These are phyloP conservation scores for Sporothrix curviconia DNA, from an alignment of 2,329 filamentous ascomycete genomes.

Conservation along the genomic window DNA sequence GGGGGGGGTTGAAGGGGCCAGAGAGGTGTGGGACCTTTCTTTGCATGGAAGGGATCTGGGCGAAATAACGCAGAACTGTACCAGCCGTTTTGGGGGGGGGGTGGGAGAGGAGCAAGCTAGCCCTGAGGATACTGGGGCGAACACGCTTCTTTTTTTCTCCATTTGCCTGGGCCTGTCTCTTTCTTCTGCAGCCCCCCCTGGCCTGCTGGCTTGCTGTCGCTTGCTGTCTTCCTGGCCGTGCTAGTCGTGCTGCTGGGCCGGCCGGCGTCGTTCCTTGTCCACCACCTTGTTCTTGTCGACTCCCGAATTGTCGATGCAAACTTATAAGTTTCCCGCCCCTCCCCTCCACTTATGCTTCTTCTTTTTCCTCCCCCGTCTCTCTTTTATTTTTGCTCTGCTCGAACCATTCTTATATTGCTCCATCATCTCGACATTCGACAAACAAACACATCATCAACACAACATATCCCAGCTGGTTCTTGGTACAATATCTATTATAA, in stretches of 20 bases:
- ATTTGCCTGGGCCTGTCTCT: background rate
- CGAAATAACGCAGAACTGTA: conserved; percentile 11
- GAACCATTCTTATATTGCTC: conserved; percentile 1
- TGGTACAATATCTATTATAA: conserved; percentile 22
- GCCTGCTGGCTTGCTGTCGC: background rate
- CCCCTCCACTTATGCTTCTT: conserved; percentile 21
- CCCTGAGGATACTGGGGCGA: too few relatives aligned
- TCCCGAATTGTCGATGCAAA: conserved; percentile 36
- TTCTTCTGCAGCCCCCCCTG: background rate
- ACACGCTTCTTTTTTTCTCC: too few relatives aligned
- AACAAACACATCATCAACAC: conserved; percentile 20
- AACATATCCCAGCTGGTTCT: conserved; percentile 31
- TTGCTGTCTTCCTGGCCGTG: background rate
- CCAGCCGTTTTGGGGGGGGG: too few relatives aligned
- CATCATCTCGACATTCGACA: conserved; percentile 3
- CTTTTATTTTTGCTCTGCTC: background rate
- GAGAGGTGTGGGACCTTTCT: conserved; percentile 5
- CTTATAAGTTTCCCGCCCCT: conserved; percentile 36
- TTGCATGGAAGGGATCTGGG: conserved; percentile 13
- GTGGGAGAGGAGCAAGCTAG: too few relatives aligned
- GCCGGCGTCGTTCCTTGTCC: conserved; percentile 31
- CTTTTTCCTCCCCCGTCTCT: background rate
- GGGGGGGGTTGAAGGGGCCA: background rate
- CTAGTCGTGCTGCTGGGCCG: conserved; percentile 16
- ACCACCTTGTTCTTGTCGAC: conserved; percentile 25